phyloP scores from a whole-genome alignment of 2,329 filamentous ascomycete species.

The Colletotrichum australisinense region DNA sequence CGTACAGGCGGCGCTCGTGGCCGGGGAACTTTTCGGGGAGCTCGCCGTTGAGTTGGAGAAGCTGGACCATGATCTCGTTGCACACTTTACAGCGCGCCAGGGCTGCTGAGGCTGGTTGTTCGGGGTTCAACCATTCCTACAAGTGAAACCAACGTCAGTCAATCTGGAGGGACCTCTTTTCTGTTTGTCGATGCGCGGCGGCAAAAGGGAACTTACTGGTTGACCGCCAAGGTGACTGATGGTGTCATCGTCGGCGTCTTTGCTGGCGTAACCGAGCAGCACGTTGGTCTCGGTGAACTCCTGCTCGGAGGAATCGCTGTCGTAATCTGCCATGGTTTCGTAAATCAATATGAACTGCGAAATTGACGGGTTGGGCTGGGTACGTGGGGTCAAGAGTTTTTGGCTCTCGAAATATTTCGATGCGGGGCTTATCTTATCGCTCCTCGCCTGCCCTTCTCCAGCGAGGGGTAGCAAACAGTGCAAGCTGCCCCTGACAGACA shows the following conservation, averaged over 20 bases:
- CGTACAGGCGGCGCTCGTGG: constrained; percentile 88
- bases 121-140: constrained; percentile 86
- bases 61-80: constrained; percentile 82
- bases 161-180: constrained; percentile 11
- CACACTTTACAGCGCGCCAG: constrained; percentile 90
- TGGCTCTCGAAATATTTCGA: constrained; percentile 40
- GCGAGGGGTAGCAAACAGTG: constrained; percentile 14
- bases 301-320: constrained; percentile 77
- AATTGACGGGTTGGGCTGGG: constrained; percentile 7
- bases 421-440: constrained; percentile 46
- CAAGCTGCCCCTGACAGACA: background rate
- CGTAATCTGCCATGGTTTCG: constrained; percentile 77
- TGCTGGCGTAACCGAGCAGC: constrained; percentile 88
- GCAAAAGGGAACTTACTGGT: constrained; percentile 71
- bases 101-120: constrained; percentile 76
- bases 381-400: constrained; percentile 54
- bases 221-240: constrained; percentile 89
- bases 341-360: background rate
- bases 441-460: background rate
- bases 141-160: background rate
- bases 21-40: constrained; percentile 87
- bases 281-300: constrained; percentile 86
- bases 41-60: constrained; percentile 92
- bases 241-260: constrained; percentile 81
- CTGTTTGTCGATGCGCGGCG: constrained; percentile 4